Percentiles rank a stretch among this genome's conserved stretches.
These are phyloP conservation scores for Penicillium mononematosum DNA, from an alignment of 495 filamentous ascomycete species.

Conservation along the genomic window DNA sequence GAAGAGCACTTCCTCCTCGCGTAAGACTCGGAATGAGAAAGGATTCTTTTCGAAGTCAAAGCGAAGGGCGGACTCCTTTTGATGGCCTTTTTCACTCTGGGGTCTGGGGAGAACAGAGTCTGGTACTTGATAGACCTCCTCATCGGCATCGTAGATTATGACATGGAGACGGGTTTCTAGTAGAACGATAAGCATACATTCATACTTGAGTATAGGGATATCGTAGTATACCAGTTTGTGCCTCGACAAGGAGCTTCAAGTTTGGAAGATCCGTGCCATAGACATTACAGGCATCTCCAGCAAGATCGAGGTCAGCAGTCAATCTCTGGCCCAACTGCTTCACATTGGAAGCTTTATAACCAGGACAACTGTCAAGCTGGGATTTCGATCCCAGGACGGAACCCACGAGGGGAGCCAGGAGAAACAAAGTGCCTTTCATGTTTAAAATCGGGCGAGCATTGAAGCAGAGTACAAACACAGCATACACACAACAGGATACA, in stretches of 20 bases:
- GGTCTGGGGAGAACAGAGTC: conserved; percentile 68
- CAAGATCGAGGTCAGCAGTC: conserved; percentile 63
- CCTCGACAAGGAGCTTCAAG: conserved; percentile 68
- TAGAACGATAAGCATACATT: neutral
- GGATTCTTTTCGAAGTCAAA: conserved; percentile 66
- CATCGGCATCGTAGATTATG: conserved; percentile 73
- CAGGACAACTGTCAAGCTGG: conserved; percentile 53
- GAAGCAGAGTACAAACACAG: conserved; percentile 11
- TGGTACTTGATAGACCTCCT: conserved; percentile 76
- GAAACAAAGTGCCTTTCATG: conserved; percentile 33
- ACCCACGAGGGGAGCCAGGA: conserved; percentile 35
- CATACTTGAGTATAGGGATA: neutral
- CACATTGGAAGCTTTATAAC: conserved; percentile 69
- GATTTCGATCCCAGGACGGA: conserved; percentile 30
- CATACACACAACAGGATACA: conserved; percentile 14
- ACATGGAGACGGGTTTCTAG: conserved; percentile 76
- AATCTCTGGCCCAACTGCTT: conserved; percentile 41
- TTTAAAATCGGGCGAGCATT: conserved; percentile 12
- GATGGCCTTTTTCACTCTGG: conserved; percentile 15
- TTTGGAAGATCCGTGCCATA: conserved; percentile 68
- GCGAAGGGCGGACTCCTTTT: conserved; percentile 46
- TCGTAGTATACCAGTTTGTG: conserved; percentile 63
- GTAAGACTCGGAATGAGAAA: conserved; percentile 72
- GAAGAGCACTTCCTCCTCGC: conserved; percentile 71
- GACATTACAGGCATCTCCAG: conserved; percentile 65